Evolutionary conservation across 192 early-diverging fungal species (phyloP).

Genomic region (Globomyces pollinis-pini): DNA sequence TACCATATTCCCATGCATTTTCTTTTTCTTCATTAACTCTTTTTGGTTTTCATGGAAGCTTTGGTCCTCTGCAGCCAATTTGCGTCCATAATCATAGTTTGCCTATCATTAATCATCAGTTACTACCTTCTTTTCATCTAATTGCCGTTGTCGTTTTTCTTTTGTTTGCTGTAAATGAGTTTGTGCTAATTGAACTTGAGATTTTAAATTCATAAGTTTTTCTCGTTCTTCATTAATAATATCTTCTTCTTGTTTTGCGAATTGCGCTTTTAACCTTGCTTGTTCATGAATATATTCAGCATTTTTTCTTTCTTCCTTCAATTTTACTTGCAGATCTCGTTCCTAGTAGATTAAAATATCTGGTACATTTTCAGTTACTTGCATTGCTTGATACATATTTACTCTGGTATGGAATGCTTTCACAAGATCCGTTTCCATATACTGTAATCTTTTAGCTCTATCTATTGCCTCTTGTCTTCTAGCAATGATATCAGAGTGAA

Average conservation of each 20-base stretch:
- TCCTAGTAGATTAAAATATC: slow-evolving; percentile 12
- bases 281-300: background rate
- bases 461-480: slow-evolving; percentile 26
- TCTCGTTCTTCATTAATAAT: background rate
- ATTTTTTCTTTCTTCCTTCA: slow-evolving; percentile 17
- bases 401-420: slow-evolving; percentile 35
- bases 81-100: background rate
- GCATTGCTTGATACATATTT: slow-evolving; percentile 22
- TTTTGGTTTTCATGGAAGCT: background rate
- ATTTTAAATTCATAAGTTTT: background rate
- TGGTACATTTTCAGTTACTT: background rate
- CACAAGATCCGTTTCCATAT: slow-evolving; percentile 32
- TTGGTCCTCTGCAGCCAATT: background rate
- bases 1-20: background rate
- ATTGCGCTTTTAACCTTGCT: no score
- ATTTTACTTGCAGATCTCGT: slow-evolving; percentile 26
- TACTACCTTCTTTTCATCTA: background rate
- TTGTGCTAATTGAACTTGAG: background rate
- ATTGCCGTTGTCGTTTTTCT: background rate
- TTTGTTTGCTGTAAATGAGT: background rate
- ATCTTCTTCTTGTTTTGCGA: background rate
- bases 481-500: slow-evolving; percentile 12
- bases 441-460: slow-evolving; percentile 34
- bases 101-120: background rate
- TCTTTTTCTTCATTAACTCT: background rate